phyloP scores from a whole-genome alignment of 2,329 filamentous ascomycete species.

The Pseudovirgaria hyperparasitica region DNA sequence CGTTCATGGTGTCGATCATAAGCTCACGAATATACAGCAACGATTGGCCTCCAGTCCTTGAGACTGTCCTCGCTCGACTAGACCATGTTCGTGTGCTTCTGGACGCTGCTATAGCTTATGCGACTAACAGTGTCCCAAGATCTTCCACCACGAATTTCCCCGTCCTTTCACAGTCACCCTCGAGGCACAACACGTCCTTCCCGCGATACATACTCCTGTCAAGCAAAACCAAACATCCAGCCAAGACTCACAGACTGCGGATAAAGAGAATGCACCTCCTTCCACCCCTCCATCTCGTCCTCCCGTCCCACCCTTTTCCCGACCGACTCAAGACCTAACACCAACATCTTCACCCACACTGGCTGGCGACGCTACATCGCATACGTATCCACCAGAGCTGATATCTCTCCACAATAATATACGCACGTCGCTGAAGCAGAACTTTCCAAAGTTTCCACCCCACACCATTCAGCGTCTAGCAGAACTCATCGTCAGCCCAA shows the following conservation, averaged over 20 bases:
- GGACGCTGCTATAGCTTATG: constrained; percentile 1
- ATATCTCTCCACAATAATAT: constrained; percentile 21
- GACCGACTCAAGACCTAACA: no score
- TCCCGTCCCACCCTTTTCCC: constrained; percentile 30
- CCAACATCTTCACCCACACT: constrained; percentile 3
- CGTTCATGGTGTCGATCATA: constrained; percentile 4
- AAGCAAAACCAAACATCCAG: constrained; percentile 13
- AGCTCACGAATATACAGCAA: constrained; percentile 34
- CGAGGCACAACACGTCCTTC: constrained; percentile 28
- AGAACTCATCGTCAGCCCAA: constrained; percentile 70
- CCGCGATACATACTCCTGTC: constrained; percentile 18
- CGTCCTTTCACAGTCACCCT: constrained; percentile 46
- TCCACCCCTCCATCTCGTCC: constrained; percentile 25
- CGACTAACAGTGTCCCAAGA: constrained; percentile 2
- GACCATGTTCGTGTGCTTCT: constrained; percentile 41
- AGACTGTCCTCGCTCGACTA: constrained; percentile 52
- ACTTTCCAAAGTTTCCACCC: constrained; percentile 65
- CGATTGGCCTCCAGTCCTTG: constrained; percentile 56
- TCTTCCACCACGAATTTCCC: constrained; percentile 54
- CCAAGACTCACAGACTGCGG: constrained; percentile 41
- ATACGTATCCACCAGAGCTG: constrained; percentile 18
- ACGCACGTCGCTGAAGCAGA: constrained; percentile 42
- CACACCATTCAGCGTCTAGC: constrained; percentile 87
- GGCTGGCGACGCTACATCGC: constrained; percentile 41
- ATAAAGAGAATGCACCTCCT: constrained; percentile 57